These are phyloP conservation scores for Apophysomyces trapeziformis DNA, from an alignment of 371 early-diverging fungal genomes.

Conservation along the genomic window DNA sequence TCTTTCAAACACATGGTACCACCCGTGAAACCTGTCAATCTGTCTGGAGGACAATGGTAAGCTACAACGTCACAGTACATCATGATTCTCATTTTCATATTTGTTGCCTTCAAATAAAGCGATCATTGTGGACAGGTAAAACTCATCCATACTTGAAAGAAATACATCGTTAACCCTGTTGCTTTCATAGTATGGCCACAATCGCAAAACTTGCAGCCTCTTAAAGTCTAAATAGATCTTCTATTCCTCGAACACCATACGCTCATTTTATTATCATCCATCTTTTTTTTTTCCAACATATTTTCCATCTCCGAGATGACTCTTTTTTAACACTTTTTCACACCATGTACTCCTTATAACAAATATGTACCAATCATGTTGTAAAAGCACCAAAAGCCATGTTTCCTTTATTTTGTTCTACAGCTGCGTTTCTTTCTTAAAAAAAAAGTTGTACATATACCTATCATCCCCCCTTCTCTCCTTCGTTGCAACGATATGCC, in stretches of 20 bases:
- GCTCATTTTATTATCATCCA: neutral
- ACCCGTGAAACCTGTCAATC: slow-evolving; percentile 17
- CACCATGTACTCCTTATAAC: neutral
- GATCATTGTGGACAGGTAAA: slow-evolving; percentile 19
- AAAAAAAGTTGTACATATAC: slow-evolving; percentile 4
- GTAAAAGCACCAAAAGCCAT: neutral
- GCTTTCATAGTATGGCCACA: slow-evolving; percentile 13
- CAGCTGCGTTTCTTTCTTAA: neutral
- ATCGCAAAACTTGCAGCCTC: slow-evolving; percentile 9
- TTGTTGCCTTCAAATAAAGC: neutral
- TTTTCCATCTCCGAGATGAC: neutral
- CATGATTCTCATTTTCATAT: neutral
- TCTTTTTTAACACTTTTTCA: neutral
- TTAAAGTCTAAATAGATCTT: slow-evolving; percentile 9
- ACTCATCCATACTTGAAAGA: neutral
- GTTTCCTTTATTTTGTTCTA: slow-evolving; percentile 1
- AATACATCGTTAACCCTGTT: neutral
- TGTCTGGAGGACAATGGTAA: slow-evolving; percentile 23
- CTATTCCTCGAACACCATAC: neutral
- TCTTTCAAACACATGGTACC: slow-evolving; percentile 4
- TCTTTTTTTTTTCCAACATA: slow-evolving; percentile 1
- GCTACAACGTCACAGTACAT: neutral
- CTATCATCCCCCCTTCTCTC: neutral
- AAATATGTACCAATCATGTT: slow-evolving; percentile 6
- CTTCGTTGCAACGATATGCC: slow-evolving; percentile 10